Evolutionary conservation across 2,329 filamentous ascomycete genomes (phyloP).

Genomic region (Microdochium trichocladiopsis): DNA sequence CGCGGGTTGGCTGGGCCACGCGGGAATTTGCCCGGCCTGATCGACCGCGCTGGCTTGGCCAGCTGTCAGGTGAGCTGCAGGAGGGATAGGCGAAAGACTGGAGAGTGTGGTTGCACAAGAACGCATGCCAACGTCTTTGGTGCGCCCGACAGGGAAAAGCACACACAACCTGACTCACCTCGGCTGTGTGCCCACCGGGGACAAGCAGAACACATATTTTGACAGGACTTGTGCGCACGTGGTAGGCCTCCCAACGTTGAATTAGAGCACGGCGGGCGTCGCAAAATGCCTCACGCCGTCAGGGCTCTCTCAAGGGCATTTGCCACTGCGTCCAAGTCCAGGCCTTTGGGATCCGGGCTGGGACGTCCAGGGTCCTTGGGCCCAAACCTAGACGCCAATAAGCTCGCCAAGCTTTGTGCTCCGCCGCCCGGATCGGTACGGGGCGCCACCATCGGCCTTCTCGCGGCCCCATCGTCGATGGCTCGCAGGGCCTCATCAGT

Average conservation of each 20-base stretch:
- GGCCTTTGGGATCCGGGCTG: background rate
- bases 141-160: no score
- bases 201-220: no score
- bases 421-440: background rate
- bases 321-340: background rate
- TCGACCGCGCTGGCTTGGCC: no score
- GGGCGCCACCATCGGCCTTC: background rate
- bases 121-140: background rate
- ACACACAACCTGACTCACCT: no score
- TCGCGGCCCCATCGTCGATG: background rate
- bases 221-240: background rate
- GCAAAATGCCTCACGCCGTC: background rate
- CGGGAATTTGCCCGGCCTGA: no score
- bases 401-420: background rate
- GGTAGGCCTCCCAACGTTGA: background rate
- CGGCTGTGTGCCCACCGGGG: no score
- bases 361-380: background rate
- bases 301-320: background rate
- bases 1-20: no score
- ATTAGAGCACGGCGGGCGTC: no score
- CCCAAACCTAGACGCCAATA: background rate
- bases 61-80: no score
- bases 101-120: background rate
- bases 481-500: background rate
- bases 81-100: no score